Evolutionary conservation across 495 filamentous ascomycete genomes (phyloP).

Genomic region (Geopyxis carbonaria): DNA sequence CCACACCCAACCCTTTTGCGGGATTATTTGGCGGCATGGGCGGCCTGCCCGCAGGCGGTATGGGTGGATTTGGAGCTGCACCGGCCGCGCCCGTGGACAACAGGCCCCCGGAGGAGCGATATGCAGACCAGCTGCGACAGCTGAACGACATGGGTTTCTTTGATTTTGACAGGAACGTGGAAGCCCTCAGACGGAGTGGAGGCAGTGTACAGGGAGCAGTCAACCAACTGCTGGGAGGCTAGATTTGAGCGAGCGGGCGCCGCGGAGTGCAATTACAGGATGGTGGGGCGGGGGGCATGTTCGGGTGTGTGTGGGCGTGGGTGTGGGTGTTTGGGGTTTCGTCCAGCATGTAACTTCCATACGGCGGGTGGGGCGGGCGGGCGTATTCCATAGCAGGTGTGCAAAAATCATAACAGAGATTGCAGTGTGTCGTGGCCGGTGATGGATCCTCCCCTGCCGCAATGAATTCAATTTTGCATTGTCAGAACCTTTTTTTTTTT

Average conservation of each 20-base stretch:
- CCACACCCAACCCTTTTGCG: slow-evolving; percentile 5
- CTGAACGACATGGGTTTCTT: slow-evolving; percentile 98
- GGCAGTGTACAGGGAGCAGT: slow-evolving; percentile 93
- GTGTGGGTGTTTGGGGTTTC: too few species aligned
- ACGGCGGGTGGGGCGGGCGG: too few species aligned
- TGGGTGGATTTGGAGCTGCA: slow-evolving; percentile 26
- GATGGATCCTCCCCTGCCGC: too few species aligned
- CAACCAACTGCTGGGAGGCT: slow-evolving; percentile 47
- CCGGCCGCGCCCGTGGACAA: slow-evolving; percentile 49
- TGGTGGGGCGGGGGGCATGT: too few species aligned
- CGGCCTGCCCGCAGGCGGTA: slow-evolving; percentile 23
- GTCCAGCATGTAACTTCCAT: too few species aligned
- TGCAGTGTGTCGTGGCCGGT: too few species aligned
- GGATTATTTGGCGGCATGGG: slow-evolving; percentile 10
- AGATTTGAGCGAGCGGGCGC: slow-evolving; percentile 2
- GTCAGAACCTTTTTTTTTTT: too few species aligned
- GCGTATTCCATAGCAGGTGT: too few species aligned
- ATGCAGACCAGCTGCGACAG: slow-evolving; percentile 75
- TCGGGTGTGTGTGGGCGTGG: too few species aligned
- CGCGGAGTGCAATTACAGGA: too few species aligned
- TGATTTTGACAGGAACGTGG: slow-evolving; percentile 86
- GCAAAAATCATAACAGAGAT: too few species aligned
- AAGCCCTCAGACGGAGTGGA: slow-evolving; percentile 71
- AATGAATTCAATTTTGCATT: too few species aligned
- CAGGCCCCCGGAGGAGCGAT: slow-evolving; percentile 83